Base-by-base conservation (phyloP, 306 rosid genomes). In the Calophaca sinica region DNA sequence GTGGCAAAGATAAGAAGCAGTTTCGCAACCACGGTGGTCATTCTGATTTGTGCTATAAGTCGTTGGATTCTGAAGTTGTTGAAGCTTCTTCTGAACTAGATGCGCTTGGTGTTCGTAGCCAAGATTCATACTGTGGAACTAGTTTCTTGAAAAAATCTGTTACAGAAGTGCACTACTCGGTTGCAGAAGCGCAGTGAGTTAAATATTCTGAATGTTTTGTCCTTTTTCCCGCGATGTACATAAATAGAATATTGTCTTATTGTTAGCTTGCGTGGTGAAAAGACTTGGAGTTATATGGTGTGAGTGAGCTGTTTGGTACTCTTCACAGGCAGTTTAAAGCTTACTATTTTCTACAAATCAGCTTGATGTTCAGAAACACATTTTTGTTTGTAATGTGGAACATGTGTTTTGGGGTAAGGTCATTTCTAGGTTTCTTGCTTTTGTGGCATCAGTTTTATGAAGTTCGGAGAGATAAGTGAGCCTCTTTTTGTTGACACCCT, bases 1-100 rank as follows among this genome's bases (percentile, higher is more conserved):
- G 73, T 55, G 87, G 85, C 70, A 89, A 87, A 80, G 96, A 89
- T 66, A 89, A 86, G 85, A 92, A 85, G 81, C 96, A 88, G 49
- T n/a, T 33, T 73, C 86, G 87, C 29, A 89, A 85, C 79, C 49
- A 35, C 3, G 62, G 68, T 39, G 84, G 84, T 55, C 65, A 77
- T 64, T 82, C 90, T 67, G 88, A 82, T 9, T 9, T 38, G 48
- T 62, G 74, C 70, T 55, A 50, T 46, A 65, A 74, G 15, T 63
- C 62, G 0, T 4, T 13, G 67, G 75, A 69, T 70, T 29, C 78
- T 39, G 29, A 53, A 2, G 72, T 63, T 68, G 65, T 69, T 57
- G 81, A 60, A 74, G 66, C 54, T 55, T 74, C 86, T 14, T 5
- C 80, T 54, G 94, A 84, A 20, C 63, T 76, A 9, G 85, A 80